Evolutionary conservation across 1,284 basidiomycete species (phyloP).

Genomic region (Boletus smithii): DNA sequence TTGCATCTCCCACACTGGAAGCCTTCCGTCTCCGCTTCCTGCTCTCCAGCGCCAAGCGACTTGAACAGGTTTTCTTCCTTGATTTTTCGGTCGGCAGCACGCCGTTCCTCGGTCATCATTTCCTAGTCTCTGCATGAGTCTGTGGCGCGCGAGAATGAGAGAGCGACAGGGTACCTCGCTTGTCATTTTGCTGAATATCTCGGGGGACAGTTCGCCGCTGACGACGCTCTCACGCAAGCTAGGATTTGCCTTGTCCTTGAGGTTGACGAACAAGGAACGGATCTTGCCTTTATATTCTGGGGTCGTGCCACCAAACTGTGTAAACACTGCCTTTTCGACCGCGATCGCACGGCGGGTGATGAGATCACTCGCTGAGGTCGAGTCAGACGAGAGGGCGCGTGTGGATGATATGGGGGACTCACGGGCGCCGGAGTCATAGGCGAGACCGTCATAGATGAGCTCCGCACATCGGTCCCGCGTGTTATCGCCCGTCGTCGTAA

Average conservation of each 20-base stretch:
- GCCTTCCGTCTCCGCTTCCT: conserved; percentile 93
- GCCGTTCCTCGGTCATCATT: conserved; percentile 92
- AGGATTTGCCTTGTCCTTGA: conserved; percentile 96
- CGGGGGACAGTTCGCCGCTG: conserved; percentile 70
- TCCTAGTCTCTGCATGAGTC: conserved; percentile 52
- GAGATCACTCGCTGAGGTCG: conserved; percentile 53
- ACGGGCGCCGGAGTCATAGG: conserved; percentile 82
- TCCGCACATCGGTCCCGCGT: conserved; percentile 88
- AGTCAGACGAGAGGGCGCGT: background rate
- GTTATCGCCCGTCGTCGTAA: conserved; percentile 59
- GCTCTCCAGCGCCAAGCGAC: conserved; percentile 85
- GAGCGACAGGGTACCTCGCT: conserved; percentile 57
- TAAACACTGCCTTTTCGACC: conserved; percentile 58
- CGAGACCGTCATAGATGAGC: conserved; percentile 89
- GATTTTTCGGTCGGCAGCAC: conserved; percentile 79
- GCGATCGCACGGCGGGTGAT: conserved; percentile 56
- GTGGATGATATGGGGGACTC: conserved; percentile 38
- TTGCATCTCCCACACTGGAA: conserved; percentile 97
- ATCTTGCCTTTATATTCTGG: conserved; percentile 78
- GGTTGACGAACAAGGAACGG: conserved; percentile 84
- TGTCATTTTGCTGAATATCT: conserved; percentile 76
- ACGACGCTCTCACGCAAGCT: conserved; percentile 82
- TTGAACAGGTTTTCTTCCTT: conserved; percentile 89
- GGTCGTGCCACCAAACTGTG: conserved; percentile 44
- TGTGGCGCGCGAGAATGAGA: background rate